Evolutionary conservation across 2,329 filamentous ascomycete genomes (phyloP), one percentile per base, ranked within the genome.

Genomic region (Magnaporthiopsis incrustans): DNA sequence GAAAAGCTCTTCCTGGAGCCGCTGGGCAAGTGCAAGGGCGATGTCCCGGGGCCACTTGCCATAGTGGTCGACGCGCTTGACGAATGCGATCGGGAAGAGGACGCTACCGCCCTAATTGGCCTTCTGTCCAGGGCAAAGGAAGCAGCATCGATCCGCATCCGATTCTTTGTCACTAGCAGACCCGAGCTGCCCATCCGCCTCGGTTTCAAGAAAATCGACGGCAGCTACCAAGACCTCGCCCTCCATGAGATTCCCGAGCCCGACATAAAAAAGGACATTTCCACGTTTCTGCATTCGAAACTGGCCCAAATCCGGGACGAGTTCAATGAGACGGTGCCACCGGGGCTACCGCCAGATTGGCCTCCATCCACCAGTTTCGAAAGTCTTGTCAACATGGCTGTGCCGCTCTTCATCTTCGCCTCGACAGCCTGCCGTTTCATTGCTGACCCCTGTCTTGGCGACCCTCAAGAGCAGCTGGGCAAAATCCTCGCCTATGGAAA

Each of bases 81-180:
- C 33, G 33, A 35, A 35, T 35, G 33, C 33, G 33, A 35, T 35
- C 4, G 33, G 8, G 33, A 35, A 35, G 33, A 35, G 33, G 33
- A 35, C 7, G 33, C 7, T 12, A 35, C 4, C 4, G 33, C 33
- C 7, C 7, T 35, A 2, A 35, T 35, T 2, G 3, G 7, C 7
- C 7, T 35, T 35, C 7, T 35, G 1, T 35, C 33, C 33, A 35
- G 33, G 8, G 33, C 33, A 4, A 35, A 35, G 33, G 33, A 35
- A 7, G 4, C 7, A 2, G 8, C 30, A 26, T 73, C 11, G 60
- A 74, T 22, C 62, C 62, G 59, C 30, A 59, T 78, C 10, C 72
- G 70, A 60, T 63, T 63, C 2, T 78, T 81, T 33, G 25, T 81
- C 0, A 81, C 78, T 0, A 81, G 77, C 58, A 70, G 78, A 14